Conservation (phyloP, 495 filamentous ascomycete genomes). For the Ascodesmis nigricans region DNA sequence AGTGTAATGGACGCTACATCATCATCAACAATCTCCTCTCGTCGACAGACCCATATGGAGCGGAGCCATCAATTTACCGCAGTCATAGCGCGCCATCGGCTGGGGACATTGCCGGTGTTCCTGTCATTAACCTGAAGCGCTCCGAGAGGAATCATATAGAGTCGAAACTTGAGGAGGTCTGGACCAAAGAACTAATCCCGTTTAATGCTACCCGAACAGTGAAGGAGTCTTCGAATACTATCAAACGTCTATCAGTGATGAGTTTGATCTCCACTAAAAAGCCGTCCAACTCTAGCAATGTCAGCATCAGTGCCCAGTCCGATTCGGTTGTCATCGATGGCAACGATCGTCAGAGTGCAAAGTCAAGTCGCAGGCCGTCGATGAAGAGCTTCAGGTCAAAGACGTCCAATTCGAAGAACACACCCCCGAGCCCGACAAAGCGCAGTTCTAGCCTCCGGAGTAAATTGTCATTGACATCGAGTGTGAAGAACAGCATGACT, state of each 20-base stretch:
- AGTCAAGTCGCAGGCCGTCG: too few relatives aligned
- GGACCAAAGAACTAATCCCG: slow-evolving; percentile 62
- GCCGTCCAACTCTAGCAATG: too few relatives aligned
- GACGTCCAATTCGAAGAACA: background rate
- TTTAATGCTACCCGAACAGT: slow-evolving; percentile 24
- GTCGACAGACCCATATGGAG: slow-evolving; percentile 2
- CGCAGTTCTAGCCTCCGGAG: slow-evolving; percentile 5
- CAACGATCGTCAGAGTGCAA: too few relatives aligned
- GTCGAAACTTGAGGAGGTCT: slow-evolving; percentile 49
- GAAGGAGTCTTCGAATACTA: slow-evolving; percentile 15
- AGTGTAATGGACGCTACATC: slow-evolving; percentile 42
- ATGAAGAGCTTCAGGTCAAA: too few relatives aligned
- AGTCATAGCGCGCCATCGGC: slow-evolving; percentile 2
- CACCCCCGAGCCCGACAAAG: slow-evolving; percentile 5
- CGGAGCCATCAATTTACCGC: background rate
- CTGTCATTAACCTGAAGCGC: slow-evolving; percentile 33
- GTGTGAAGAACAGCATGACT: slow-evolving; percentile 4
- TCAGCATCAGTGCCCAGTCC: too few relatives aligned
- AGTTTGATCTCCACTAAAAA: slow-evolving; percentile 14
- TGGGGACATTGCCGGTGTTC: slow-evolving; percentile 19
- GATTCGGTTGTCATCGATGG: too few relatives aligned
- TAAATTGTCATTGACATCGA: slow-evolving; percentile 6
- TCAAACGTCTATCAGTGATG: slow-evolving; percentile 13
- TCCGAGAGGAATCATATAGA: slow-evolving; percentile 62
- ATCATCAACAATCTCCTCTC: slow-evolving; percentile 52